These are phyloP conservation scores for Russula earlei DNA, from an alignment of 768 basidiomycete genomes.

Conservation along the genomic window DNA sequence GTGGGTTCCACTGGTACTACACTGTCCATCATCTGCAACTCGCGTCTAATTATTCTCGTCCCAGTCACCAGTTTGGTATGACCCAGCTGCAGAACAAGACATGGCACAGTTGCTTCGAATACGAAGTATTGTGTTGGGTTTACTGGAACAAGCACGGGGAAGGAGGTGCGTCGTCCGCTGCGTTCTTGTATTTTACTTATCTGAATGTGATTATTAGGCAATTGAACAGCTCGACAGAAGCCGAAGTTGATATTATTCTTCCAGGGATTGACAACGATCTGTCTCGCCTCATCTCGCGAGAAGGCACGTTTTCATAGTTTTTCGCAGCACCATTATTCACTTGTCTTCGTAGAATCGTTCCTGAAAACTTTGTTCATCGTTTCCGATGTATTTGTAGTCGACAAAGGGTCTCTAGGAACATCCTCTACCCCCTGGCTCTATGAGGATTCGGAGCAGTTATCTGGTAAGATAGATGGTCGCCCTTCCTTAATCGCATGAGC, in stretches of 20 bases:
- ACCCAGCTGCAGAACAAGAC: constrained; percentile 43
- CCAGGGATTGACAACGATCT: constrained; percentile 28
- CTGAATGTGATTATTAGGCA: constrained; percentile 33
- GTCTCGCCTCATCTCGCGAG: constrained; percentile 35
- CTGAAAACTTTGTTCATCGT: constrained; percentile 75
- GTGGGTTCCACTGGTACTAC: constrained; percentile 64
- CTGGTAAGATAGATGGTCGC: constrained; percentile 33
- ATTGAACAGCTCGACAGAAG: constrained; percentile 70
- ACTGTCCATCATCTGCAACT: not conserved
- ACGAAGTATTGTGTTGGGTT: constrained; percentile 48
- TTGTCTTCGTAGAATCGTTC: constrained; percentile 39
- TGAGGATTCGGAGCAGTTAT: constrained; percentile 32
- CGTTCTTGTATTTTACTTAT: not conserved
- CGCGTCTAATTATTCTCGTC: not conserved
- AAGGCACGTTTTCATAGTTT: constrained; percentile 22
- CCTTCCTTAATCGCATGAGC: not conserved
- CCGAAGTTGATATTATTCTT: constrained; percentile 56
- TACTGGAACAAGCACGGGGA: constrained; percentile 68
- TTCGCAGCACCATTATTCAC: not conserved
- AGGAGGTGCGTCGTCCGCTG: constrained; percentile 48
- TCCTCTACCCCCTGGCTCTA: constrained; percentile 42
- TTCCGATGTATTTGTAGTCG: constrained; percentile 51
- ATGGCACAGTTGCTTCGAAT: constrained; percentile 57
- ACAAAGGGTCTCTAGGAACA: constrained; percentile 35
- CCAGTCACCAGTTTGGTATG: constrained; percentile 55